Conservation (phyloP, 2,329 filamentous ascomycete species). For the Aspergillus pseudoglaucus region DNA sequence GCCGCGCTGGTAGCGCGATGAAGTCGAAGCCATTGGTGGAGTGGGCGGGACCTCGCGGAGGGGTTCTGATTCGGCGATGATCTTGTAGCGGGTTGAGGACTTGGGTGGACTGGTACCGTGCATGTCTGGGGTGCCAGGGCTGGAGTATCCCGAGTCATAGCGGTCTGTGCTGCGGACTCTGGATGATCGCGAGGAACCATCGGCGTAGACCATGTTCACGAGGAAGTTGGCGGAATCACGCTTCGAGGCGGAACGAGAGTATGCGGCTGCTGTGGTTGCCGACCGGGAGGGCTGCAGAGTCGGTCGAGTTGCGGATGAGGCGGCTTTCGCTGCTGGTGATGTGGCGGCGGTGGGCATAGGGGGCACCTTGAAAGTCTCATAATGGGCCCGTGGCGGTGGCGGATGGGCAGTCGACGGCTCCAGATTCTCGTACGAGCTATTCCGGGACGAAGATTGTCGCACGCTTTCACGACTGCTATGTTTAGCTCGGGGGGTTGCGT, state of each 20-base stretch:
- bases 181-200: constrained; percentile 25
- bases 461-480: constrained; percentile 11
- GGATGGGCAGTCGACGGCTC: constrained; percentile 14
- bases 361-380: constrained; percentile 22
- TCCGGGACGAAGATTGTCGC: constrained; percentile 23
- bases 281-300: constrained; percentile 27
- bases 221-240: constrained; percentile 25
- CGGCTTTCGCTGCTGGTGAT: constrained; percentile 27
- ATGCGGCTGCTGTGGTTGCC: constrained; percentile 20
- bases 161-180: constrained; percentile 28
- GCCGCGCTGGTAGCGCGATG: constrained; percentile 19
- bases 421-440: constrained; percentile 25
- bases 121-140: constrained; percentile 39
- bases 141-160: constrained; percentile 42
- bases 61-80: constrained; percentile 22
- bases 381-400: background rate
- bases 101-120: constrained; percentile 28
- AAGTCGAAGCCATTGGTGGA: constrained; percentile 5
- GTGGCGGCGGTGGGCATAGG: constrained; percentile 32
- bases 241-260: constrained; percentile 21
- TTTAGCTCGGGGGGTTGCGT: constrained; percentile 22
- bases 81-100: constrained; percentile 27
- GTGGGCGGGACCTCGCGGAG: constrained; percentile 21
- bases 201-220: constrained; percentile 20
- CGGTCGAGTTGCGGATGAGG: constrained; percentile 21